These are phyloP conservation scores for Pseudocercospora vitis DNA, from an alignment of 2,329 filamentous ascomycete species.

Conservation along the genomic window DNA sequence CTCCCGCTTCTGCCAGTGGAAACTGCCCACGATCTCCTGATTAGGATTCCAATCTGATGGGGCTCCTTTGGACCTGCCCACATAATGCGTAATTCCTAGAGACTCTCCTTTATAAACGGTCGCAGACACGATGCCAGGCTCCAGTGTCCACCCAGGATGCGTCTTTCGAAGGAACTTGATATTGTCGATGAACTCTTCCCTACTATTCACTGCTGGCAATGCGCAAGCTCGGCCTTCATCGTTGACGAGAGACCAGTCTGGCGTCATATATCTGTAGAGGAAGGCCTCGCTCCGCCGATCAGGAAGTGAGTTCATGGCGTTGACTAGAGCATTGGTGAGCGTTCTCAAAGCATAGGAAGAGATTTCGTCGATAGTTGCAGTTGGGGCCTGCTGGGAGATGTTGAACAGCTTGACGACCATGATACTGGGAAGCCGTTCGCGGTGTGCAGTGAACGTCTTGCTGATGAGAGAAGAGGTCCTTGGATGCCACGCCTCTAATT, in stretches of 20 bases:
- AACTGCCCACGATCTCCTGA: constrained; percentile 7
- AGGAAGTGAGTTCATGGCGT: neutral
- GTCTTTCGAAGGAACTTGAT: neutral
- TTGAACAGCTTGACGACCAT: neutral
- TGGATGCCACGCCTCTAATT: no score
- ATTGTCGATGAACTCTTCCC: neutral
- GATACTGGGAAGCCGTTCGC: no score
- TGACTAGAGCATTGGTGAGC: constrained; percentile 1
- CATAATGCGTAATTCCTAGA: neutral
- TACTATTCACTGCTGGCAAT: neutral
- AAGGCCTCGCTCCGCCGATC: constrained; percentile 1
- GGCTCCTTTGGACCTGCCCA: neutral
- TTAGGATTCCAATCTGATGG: neutral
- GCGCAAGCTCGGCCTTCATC: constrained; percentile 3
- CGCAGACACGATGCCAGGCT: neutral
- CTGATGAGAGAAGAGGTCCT: no score
- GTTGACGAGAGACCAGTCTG: constrained; percentile 4
- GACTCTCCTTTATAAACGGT: neutral
- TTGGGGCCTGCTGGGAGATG: neutral
- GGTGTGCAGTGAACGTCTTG: no score
- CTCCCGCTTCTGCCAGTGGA: neutral
- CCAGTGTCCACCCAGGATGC: neutral
- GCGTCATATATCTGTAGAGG: constrained; percentile 1
- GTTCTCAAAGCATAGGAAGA: neutral
- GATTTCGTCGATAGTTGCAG: neutral